Percentiles rank a stretch among this genome's conserved stretches.
Conservation (phyloP, 192 early-diverging fungal species). For the Chytriomyces hyalinus region DNA sequence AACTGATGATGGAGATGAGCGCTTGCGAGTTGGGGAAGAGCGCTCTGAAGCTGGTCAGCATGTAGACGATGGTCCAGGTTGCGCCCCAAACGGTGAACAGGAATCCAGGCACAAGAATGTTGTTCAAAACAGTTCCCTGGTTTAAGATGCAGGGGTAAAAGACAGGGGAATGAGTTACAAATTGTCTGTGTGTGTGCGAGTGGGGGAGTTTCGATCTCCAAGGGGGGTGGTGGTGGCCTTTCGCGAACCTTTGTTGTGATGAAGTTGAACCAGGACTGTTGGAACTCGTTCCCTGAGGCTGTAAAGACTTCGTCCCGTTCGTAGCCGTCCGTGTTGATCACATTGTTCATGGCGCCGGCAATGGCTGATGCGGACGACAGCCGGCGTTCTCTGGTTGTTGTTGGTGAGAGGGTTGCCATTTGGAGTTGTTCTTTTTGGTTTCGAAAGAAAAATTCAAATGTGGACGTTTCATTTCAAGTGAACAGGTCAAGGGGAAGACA, state of each 20-base stretch:
- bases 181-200: not conserved
- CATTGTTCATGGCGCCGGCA: not conserved
- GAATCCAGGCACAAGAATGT: conserved; percentile 10
- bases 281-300: conserved; percentile 11
- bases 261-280: conserved; percentile 24
- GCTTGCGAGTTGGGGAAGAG: conserved; percentile 30
- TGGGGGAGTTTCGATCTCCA: not conserved
- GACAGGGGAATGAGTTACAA: no score
- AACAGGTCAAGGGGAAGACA: no score
- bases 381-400: not conserved
- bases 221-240: no score
- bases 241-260: not conserved
- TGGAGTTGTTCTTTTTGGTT: no score
- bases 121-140: conserved; percentile 12
- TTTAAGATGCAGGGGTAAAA: no score
- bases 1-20: conserved; percentile 50
- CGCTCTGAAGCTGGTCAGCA: conserved; percentile 2
- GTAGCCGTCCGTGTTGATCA: not conserved
- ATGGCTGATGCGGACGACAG: not conserved
- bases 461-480: no score
- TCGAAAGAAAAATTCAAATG: no score
- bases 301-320: not conserved
- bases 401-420: no score
- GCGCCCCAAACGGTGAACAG: conserved; percentile 24
- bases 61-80: conserved; percentile 18